Conservation (phyloP, 2,329 filamentous ascomycete genomes). For the Paecilomyces niveus region DNA sequence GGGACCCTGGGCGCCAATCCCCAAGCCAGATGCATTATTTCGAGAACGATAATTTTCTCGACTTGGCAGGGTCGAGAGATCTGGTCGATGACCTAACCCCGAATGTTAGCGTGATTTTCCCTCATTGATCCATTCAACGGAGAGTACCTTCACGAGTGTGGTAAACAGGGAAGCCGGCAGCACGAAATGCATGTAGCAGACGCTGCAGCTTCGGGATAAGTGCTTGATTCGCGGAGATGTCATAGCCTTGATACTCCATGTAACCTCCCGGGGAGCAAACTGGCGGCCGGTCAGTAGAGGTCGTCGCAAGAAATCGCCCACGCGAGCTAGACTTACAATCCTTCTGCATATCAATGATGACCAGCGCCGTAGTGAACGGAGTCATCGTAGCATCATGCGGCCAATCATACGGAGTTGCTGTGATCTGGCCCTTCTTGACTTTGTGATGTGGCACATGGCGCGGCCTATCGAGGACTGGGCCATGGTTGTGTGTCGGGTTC, state of each 20-base stretch:
- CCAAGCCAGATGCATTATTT: constrained; percentile 45
- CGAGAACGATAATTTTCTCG: constrained; percentile 48
- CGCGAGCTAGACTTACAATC: constrained; percentile 31
- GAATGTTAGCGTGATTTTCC: background rate
- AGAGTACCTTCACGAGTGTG: constrained; percentile 38
- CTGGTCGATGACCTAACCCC: constrained; percentile 39
- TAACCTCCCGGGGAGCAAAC: constrained; percentile 39
- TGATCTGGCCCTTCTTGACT: constrained; percentile 37
- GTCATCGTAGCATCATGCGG: constrained; percentile 39
- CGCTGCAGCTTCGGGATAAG: constrained; percentile 36
- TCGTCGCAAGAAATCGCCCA: background rate
- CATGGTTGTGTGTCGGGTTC: constrained; percentile 37
- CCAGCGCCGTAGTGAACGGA: constrained; percentile 39
- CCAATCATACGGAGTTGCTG: constrained; percentile 38
- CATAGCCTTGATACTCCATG: constrained; percentile 39
- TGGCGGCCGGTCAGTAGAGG: constrained; percentile 13
- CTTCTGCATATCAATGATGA: constrained; percentile 44
- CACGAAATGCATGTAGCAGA: constrained; percentile 32
- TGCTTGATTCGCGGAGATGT: constrained; percentile 31
- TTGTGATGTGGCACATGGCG: constrained; percentile 35
- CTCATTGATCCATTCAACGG: background rate
- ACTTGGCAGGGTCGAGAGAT: constrained; percentile 50
- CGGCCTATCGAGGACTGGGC: constrained; percentile 34
- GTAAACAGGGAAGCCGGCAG: constrained; percentile 35
- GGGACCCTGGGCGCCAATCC: constrained; percentile 47